Evolutionary conservation across 83 land plant genomes (phyloP).

Genomic region (Thuja plicata): DNA sequence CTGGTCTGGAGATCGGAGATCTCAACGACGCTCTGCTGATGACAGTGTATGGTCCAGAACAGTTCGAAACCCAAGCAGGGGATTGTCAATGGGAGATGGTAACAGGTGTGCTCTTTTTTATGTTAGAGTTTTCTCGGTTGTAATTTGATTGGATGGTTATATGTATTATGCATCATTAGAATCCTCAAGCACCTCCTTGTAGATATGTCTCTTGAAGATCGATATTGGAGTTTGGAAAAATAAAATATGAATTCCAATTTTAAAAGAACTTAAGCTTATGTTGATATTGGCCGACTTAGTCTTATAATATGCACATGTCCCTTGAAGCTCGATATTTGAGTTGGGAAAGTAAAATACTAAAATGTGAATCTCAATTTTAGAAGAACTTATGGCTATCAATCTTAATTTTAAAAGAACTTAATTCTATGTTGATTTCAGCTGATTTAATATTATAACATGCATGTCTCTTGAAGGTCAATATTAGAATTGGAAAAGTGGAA

Average conservation of each 20-base stretch:
- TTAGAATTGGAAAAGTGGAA: neutral
- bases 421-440: no score
- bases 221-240: neutral
- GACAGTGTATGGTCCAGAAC: slow-evolving; percentile 37
- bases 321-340: no score
- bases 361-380: no score
- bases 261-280: neutral
- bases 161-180: neutral
- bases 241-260: neutral
- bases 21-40: slow-evolving; percentile 28
- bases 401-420: no score
- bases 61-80: slow-evolving; percentile 35
- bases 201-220: neutral
- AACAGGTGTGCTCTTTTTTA: slow-evolving; percentile 36
- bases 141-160: neutral
- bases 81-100: slow-evolving; percentile 31
- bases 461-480: neutral
- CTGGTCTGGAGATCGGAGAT: slow-evolving; percentile 36
- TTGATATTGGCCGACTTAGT: neutral
- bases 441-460: neutral
- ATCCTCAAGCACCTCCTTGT: neutral
- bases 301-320: neutral
- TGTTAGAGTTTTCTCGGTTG: neutral
- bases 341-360: no score
- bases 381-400: no score